Percentiles rank a stretch among this genome's conserved stretches.
These are phyloP conservation scores for Carpinus fangiana DNA, from an alignment of 306 rosid genomes.

Conservation along the genomic window DNA sequence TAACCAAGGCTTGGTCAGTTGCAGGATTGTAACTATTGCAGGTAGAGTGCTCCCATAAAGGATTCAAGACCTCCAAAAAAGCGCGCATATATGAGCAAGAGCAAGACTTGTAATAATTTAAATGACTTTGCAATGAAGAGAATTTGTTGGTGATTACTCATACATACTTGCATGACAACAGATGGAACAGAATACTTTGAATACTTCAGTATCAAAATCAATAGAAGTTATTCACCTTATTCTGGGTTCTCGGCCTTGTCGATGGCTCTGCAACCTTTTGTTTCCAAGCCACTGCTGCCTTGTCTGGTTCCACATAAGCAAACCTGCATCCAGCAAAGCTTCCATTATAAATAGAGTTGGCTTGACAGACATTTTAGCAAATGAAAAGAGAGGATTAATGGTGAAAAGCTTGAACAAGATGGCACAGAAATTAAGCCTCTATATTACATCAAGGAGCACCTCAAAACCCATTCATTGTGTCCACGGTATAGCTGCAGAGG, in stretches of 20 bases:
- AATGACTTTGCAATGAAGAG: not conserved
- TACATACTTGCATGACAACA: not conserved
- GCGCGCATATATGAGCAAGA: not conserved
- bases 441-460: not conserved
- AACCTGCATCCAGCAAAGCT: conserved; percentile 55
- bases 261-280: conserved; percentile 32
- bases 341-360: conserved; percentile 1
- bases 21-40: not conserved
- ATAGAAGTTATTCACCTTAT: conserved; percentile 52
- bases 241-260: conserved; percentile 53
- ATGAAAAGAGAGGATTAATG: not conserved
- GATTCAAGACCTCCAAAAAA: not conserved
- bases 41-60: not conserved
- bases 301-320: conserved; percentile 71
- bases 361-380: conserved; percentile 17
- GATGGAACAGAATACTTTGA: not conserved
- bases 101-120: not conserved
- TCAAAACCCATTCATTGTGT: not conserved
- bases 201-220: not conserved
- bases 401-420: conserved; percentile 1
- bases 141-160: not conserved
- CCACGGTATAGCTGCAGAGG: not conserved
- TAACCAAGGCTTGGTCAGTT: conserved; percentile 18
- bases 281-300: conserved; percentile 78
- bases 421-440: not conserved